Conservation (phyloP, 768 basidiomycete genomes). For the Suillus tomentosus region DNA sequence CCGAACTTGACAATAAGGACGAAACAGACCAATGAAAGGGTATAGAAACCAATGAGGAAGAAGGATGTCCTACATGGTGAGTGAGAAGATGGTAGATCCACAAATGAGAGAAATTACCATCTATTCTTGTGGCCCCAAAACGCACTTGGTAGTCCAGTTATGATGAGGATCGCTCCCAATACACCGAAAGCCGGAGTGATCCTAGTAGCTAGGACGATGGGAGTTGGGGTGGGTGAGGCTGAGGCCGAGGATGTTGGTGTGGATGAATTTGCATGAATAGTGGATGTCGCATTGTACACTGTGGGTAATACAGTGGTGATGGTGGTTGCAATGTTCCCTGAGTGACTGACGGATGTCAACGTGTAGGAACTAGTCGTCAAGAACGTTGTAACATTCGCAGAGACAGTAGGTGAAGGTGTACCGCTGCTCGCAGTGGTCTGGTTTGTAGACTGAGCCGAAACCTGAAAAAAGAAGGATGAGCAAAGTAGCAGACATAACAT, state of each 20-base stretch:
- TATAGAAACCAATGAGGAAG: constrained; percentile 92
- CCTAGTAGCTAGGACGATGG: constrained; percentile 54
- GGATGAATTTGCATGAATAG: constrained; percentile 50
- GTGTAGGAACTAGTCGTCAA: constrained; percentile 56
- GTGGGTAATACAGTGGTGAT: constrained; percentile 61
- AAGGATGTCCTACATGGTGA: constrained; percentile 74
- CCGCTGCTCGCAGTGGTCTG: constrained; percentile 26
- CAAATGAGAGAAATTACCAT: constrained; percentile 54
- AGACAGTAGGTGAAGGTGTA: constrained; percentile 20
- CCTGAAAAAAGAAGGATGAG: constrained; percentile 32
- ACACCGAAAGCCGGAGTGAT: constrained; percentile 90
- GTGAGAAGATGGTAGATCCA: constrained; percentile 14
- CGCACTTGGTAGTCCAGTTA: constrained; percentile 87
- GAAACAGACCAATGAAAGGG: constrained; percentile 80
- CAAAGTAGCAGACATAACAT: constrained; percentile 27
- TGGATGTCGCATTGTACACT: constrained; percentile 61
- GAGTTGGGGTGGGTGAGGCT: constrained; percentile 35
- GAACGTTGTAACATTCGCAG: constrained; percentile 50
- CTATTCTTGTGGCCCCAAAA: constrained; percentile 95
- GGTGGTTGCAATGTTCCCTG: constrained; percentile 50
- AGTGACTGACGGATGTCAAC: constrained; percentile 47
- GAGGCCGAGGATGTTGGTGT: constrained; percentile 45
- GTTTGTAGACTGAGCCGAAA: constrained; percentile 41
- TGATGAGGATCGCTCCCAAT: constrained; percentile 82
- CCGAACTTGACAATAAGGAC: constrained; percentile 90